A percentile compares a stretch with the other conserved stretches of the same genome.
Conservation (phyloP, 78 protist genomes). For the Creolimax fragrantissima region DNA sequence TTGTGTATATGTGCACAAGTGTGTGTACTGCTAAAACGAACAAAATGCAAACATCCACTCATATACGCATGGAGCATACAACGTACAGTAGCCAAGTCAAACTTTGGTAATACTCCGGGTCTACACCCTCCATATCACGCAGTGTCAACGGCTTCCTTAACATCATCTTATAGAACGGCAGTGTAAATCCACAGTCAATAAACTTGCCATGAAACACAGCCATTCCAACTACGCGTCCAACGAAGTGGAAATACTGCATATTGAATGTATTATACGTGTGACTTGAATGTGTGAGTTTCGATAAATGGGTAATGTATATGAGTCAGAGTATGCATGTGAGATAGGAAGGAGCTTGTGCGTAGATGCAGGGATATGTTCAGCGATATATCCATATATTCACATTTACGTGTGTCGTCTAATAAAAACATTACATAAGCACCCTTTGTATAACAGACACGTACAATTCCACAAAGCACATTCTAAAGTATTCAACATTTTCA, state of each 20-base stretch:
- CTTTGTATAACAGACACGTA: too few species aligned
- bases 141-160: slow-evolving; percentile 50
- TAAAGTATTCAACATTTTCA: too few species aligned
- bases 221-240: slow-evolving; percentile 61
- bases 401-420: too few species aligned
- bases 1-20: background rate
- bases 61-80: slow-evolving; percentile 35
- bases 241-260: slow-evolving; percentile 44
- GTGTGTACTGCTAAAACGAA: background rate
- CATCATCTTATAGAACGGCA: slow-evolving; percentile 85
- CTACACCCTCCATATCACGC: slow-evolving; percentile 81
- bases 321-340: background rate
- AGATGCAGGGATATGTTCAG: too few species aligned
- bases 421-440: too few species aligned
- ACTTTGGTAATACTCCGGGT: slow-evolving; percentile 68
- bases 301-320: background rate
- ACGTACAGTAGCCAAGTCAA: slow-evolving; percentile 62
- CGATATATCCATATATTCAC: too few species aligned
- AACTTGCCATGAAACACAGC: slow-evolving; percentile 55
- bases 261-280: too few species aligned
- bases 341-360: too few species aligned
- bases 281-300: background rate
- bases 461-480: too few species aligned
- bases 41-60: background rate
- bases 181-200: slow-evolving; percentile 41